Conservation (phyloP, 441 rosid species). For the Arabidopsis hybrid region DNA sequence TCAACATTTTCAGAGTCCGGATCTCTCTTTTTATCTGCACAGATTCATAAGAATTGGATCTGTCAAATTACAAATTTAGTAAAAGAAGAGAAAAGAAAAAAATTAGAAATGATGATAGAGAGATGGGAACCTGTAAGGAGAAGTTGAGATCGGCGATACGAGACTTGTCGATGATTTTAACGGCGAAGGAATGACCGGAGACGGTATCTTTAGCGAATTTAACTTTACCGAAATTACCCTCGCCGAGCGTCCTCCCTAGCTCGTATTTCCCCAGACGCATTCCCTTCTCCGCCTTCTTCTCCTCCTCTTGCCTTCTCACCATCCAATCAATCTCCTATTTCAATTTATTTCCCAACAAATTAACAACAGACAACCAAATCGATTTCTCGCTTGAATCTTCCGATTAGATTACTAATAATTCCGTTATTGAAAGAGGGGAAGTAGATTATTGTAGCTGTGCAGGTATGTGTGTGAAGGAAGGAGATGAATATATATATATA, state of each 20-base stretch:
- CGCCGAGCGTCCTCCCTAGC: slow-evolving; percentile 89
- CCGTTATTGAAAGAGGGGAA: background rate
- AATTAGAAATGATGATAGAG: too few relatives aligned
- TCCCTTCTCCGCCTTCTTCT: slow-evolving; percentile 51
- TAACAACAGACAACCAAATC: slow-evolving; percentile 19
- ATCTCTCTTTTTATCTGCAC: slow-evolving; percentile 93
- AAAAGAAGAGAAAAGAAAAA: too few relatives aligned
- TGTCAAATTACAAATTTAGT: background rate
- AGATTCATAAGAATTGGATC: background rate
- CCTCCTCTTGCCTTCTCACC: slow-evolving; percentile 48
- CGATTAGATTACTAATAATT: background rate
- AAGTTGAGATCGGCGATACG: slow-evolving; percentile 69
- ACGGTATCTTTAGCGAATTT: slow-evolving; percentile 69
- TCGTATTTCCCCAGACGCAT: slow-evolving; percentile 90
- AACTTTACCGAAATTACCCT: slow-evolving; percentile 94
- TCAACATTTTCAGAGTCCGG: slow-evolving; percentile 83
- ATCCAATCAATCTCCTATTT: slow-evolving; percentile 40
- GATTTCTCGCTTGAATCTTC: slow-evolving; percentile 7
- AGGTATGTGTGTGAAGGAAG: background rate
- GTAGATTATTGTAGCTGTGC: slow-evolving; percentile 2
- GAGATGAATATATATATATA: slow-evolving; percentile 21
- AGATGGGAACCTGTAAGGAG: slow-evolving; percentile 70
- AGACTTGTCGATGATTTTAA: slow-evolving; percentile 86
- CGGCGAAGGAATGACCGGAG: slow-evolving; percentile 73
- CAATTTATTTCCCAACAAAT: background rate